Evolutionary conservation across 768 basidiomycete genomes (phyloP), one percentile per base, ranked within the genome.

Genomic region (Hydnomerulius pinastri): DNA sequence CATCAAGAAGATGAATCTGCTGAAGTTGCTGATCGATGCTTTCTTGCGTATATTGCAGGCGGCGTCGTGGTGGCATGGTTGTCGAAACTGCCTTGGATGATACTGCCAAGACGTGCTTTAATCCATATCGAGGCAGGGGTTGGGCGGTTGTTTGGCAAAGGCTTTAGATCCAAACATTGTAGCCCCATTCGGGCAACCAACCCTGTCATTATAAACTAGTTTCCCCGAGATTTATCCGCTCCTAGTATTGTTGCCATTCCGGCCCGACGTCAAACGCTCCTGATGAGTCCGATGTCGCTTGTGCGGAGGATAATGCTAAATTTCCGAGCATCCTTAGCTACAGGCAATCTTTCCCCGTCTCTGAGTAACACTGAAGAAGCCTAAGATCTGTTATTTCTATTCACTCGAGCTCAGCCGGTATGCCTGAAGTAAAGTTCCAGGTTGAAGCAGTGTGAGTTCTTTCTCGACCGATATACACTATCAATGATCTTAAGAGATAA

Each of bases 1-100:
- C 80, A 73, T 93, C 91, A 20, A 93, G 82, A 8, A 93, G 79
- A 67, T 93, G 90, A 55, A 93, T 92, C 70, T 93, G 90, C 65
- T 92, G 90, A 9, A 95, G 78, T 68, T 95, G 92, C 65, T 89
- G 85, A 76, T 93, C 90, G 64, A 95, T 88, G 61, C 76, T 82
- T 58, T 92, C 87, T 67, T 88, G 88, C 4, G 86, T 89, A 68
- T 89, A 92, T 43, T 79, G 77, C 49, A 79, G 82, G 45, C 82
- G 77, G 59, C 84, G 76, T 62, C 87, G 86, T 60, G 87, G 86
- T 68, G 87, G 83, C 89, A 91, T 92, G 53, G 38, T 43, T 51
- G 55, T 53, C 35, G 29, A 46, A 23, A 24, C 11, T 5, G 12
- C 5, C 17, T 48, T 60, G 69, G 61, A 58, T 46, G 44, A 56